Evolutionary conservation across 805 yeast species (phyloP), one percentile per base, ranked within the genome.

Genomic region (Cyberlindnera sargentensis): DNA sequence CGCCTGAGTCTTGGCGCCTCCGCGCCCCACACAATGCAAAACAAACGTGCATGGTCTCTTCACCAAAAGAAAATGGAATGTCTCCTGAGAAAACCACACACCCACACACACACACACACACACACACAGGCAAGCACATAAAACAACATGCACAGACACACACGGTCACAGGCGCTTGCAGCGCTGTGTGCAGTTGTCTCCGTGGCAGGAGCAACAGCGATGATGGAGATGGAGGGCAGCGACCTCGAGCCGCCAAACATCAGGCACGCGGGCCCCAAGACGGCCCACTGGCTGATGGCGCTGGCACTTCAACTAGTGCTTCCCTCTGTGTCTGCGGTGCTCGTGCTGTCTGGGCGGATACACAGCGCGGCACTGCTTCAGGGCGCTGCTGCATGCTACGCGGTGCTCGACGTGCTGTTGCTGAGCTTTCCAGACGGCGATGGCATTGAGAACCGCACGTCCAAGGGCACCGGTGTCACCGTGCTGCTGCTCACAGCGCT

Each of bases 401-500:
- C 81, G 2, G 62, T 71, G 0, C 45, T 79, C 26, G 93, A 84
- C 46, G 74, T 78, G 3, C 37, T 79, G 3, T 61, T 82, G 40
- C 64, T 83, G 8, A 64, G 76, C 38, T 84, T 82, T 54, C 81
- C 84, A 1, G 91, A 84, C 56, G 67, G 68, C 31, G 70, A 74
- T 42, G 82, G 80, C 34, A 78, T 79, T 44, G 91, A 84, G 56
- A 83, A 82, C 58, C 63, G 74, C 44, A 78, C 87, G 1, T 76
- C 84, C 9, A 68, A 76, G 43, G 87, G 86, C 1, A 76, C 88
- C 0, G 76, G 78, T n/a, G 76, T 84, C 81, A 73, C 78, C 49
- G 64, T 82, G 40, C 58, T 74, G 26, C 56, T 75, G 26, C 63
- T 75, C 36, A 66, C 74, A 37, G 71, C 72, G 4, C 47, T 63